Evolutionary conservation across 208 protist species (phyloP).

Genomic region (Herpetomonas tarakana): DNA sequence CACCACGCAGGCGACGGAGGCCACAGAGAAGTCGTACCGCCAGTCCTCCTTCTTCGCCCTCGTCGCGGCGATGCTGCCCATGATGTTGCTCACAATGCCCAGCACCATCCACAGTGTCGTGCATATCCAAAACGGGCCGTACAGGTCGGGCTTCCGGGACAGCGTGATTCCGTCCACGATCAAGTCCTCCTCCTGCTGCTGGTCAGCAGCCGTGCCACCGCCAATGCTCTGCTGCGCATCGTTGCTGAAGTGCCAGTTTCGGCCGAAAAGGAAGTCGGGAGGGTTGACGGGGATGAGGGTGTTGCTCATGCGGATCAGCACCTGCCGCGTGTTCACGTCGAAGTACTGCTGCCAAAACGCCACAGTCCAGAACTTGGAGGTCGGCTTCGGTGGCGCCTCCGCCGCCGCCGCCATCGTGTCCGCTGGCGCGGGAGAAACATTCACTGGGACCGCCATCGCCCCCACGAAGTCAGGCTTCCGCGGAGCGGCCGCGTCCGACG

Average conservation of each 20-base stretch:
- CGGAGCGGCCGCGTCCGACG: slow-evolving; percentile 5
- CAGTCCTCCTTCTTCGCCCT: slow-evolving; percentile 29
- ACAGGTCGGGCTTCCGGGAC: slow-evolving; percentile 73
- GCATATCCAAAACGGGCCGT: slow-evolving; percentile 91
- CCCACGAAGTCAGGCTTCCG: slow-evolving; percentile 7
- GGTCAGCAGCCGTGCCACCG: background rate
- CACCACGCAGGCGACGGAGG: slow-evolving; percentile 63
- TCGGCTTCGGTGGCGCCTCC: slow-evolving; percentile 11
- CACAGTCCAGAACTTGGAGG: slow-evolving; percentile 75
- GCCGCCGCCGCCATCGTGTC: slow-evolving; percentile 5
- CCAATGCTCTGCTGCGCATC: background rate
- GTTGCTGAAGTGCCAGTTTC: slow-evolving; percentile 61
- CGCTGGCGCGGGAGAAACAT: background rate
- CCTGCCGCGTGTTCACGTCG: slow-evolving; percentile 81
- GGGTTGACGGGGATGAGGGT: slow-evolving; percentile 62
- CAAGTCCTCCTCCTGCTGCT: slow-evolving; percentile 19
- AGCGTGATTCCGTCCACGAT: slow-evolving; percentile 44
- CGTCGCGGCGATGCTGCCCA: slow-evolving; percentile 58
- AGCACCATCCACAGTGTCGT: slow-evolving; percentile 89
- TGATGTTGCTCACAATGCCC: slow-evolving; percentile 80
- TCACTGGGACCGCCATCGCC: background rate
- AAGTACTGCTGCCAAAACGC: slow-evolving; percentile 92
- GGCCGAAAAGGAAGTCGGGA: slow-evolving; percentile 78
- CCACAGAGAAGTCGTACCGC: slow-evolving; percentile 77
- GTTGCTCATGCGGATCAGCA: slow-evolving; percentile 72